These are phyloP conservation scores for Penicillium thymicola DNA, from an alignment of 2,329 filamentous ascomycete species.

Conservation along the genomic window DNA sequence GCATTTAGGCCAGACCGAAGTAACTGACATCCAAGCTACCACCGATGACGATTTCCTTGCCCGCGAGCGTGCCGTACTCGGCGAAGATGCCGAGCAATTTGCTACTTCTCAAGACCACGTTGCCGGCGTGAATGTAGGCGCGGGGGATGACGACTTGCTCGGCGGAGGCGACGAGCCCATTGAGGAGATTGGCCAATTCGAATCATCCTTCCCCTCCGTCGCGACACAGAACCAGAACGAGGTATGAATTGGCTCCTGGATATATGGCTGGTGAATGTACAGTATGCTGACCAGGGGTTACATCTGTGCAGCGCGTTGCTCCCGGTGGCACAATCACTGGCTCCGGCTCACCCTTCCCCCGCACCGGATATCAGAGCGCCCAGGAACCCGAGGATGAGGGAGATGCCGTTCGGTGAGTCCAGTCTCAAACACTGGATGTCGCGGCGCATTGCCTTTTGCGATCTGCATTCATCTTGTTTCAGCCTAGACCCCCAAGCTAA, in stretches of 20 bases:
- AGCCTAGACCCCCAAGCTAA: conserved; percentile 7
- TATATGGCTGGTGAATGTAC: not conserved
- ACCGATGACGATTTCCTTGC: conserved; percentile 79
- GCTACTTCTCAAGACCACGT: conserved; percentile 65
- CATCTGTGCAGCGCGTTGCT: conserved; percentile 59
- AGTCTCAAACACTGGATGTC: not conserved
- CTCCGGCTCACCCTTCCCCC: conserved; percentile 55
- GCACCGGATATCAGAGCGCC: conserved; percentile 50
- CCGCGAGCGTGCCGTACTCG: conserved; percentile 83
- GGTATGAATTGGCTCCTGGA: conserved; percentile 46
- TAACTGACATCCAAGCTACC: conserved; percentile 29
- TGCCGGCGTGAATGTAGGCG: conserved; percentile 56
- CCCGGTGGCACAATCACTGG: conserved; percentile 79
- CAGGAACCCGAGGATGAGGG: conserved; percentile 73
- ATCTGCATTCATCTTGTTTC: not conserved
- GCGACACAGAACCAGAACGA: conserved; percentile 66
- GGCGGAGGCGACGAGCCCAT: conserved; percentile 45
- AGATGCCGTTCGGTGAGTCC: conserved; percentile 67
- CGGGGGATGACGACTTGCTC: conserved; percentile 64
- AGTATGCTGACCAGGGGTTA: conserved; percentile 19
- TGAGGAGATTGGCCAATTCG: conserved; percentile 63
- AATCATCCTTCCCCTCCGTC: conserved; percentile 88
- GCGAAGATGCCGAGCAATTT: conserved; percentile 92
- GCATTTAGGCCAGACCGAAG: conserved; percentile 36
- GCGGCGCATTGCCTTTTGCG: conserved; percentile 9